Evolutionary conservation across 306 rosid genomes (phyloP).

Genomic region (Rosa rugosa): DNA sequence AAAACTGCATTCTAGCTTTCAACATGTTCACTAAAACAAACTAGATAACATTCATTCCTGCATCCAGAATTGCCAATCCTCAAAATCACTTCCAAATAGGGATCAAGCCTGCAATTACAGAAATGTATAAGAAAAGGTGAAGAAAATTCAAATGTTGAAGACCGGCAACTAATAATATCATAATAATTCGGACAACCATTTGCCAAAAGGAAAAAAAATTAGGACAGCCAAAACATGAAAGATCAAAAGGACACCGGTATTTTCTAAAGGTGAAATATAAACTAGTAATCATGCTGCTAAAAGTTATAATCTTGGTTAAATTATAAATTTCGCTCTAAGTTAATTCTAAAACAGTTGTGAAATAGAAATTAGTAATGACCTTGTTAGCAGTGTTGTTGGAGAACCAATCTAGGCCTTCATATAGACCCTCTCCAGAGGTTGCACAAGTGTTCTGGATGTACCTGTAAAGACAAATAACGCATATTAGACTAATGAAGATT

Average conservation of each 20-base stretch:
- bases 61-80: slow-evolving; percentile 71
- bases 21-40: slow-evolving; percentile 25
- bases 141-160: too few relatives aligned
- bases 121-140: background rate
- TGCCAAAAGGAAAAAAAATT: too few relatives aligned
- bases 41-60: slow-evolving; percentile 89
- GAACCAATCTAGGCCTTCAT: slow-evolving; percentile 98
- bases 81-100: too few relatives aligned
- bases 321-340: background rate
- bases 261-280: too few relatives aligned
- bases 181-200: too few relatives aligned
- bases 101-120: too few relatives aligned
- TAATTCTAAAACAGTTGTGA: too few relatives aligned
- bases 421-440: slow-evolving; percentile 95
- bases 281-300: background rate
- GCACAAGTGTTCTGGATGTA: slow-evolving; percentile 99
- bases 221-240: too few relatives aligned
- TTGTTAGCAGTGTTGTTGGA: slow-evolving; percentile 97
- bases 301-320: background rate
- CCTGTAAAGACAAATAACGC: slow-evolving; percentile 47
- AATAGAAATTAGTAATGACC: slow-evolving; percentile 34
- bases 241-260: too few relatives aligned
- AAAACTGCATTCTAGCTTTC: too few relatives aligned
- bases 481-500: slow-evolving; percentile 18
- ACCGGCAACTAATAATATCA: too few relatives aligned